phyloP scores from a whole-genome alignment of 1,139 yeast genomes.

The Candida smagusa region DNA sequence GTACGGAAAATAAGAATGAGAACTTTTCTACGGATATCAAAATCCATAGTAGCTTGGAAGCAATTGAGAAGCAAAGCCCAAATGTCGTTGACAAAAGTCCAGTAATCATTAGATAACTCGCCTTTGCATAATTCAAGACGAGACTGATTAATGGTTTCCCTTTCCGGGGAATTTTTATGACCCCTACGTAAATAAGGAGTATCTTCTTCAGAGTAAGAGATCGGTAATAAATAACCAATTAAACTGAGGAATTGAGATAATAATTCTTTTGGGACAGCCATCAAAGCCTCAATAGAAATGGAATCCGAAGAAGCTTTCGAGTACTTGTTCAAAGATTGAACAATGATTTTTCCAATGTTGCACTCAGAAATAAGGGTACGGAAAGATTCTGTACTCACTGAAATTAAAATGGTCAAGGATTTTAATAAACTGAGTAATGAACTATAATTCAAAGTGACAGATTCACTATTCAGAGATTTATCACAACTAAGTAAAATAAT shows the following conservation, averaged over 20 bases:
- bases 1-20: conserved; percentile 58
- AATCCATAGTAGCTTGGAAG: conserved; percentile 75
- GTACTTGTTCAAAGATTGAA: conserved; percentile 42
- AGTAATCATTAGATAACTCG: conserved; percentile 25
- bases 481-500: conserved; percentile 29
- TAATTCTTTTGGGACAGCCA: conserved; percentile 72
- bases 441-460: conserved; percentile 23
- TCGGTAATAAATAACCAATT: conserved; percentile 58
- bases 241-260: conserved; percentile 54
- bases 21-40: conserved; percentile 58
- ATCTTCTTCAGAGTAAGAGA: conserved; percentile 25
- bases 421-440: conserved; percentile 40
- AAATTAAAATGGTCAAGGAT: conserved; percentile 37
- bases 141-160: conserved; percentile 21
- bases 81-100: conserved; percentile 46
- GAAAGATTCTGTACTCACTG: conserved; percentile 41
- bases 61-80: conserved; percentile 65
- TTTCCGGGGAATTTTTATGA: conserved; percentile 25
- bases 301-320: conserved; percentile 14
- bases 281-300: conserved; percentile 59
- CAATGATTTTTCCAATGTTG: conserved; percentile 40
- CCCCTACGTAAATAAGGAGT: conserved; percentile 31
- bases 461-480: conserved; percentile 16
- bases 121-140: conserved; percentile 25
- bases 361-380: conserved; percentile 36